Evolutionary conservation across 2,329 filamentous ascomycete genomes (phyloP).

Genomic region (Endoconidiophora polonica): DNA sequence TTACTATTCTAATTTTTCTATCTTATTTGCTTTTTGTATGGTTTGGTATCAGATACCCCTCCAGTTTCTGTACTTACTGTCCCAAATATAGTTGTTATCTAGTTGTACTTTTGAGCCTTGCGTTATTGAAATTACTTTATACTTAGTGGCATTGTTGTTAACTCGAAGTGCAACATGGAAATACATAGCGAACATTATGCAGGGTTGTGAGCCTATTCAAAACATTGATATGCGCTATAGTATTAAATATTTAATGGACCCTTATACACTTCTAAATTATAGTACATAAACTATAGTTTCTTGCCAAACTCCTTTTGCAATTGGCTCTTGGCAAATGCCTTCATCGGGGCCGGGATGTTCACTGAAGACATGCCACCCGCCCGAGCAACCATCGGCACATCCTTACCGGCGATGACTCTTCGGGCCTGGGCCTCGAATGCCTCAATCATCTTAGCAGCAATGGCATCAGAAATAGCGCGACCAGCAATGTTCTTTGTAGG

Average conservation of each 20-base stretch:
- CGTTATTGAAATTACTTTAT: too few species aligned
- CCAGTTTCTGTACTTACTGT: too few species aligned
- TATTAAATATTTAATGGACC: background rate
- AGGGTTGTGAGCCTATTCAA: too few species aligned
- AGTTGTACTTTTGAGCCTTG: too few species aligned
- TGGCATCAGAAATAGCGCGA: conserved; percentile 62
- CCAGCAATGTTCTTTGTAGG: conserved; percentile 77
- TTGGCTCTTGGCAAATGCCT: conserved; percentile 12
- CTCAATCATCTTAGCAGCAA: conserved; percentile 77
- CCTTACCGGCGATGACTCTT: conserved; percentile 29
- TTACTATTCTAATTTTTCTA: too few species aligned
- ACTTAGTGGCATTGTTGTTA: too few species aligned
- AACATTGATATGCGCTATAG: background rate
- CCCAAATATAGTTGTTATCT: too few species aligned
- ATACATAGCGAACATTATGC: too few species aligned
- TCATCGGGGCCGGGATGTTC: conserved; percentile 11
- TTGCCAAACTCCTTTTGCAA: conserved; percentile 16
- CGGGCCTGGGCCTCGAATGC: conserved; percentile 75
- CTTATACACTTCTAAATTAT: background rate
- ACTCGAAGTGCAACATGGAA: too few species aligned
- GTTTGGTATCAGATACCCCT: too few species aligned
- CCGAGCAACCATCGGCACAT: conserved; percentile 1
- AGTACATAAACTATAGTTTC: background rate
- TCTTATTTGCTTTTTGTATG: too few species aligned
- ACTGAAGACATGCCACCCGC: background rate